Base-by-base conservation (phyloP, 2,329 filamentous ascomycete species). In the Ampelomyces quisqualis region DNA sequence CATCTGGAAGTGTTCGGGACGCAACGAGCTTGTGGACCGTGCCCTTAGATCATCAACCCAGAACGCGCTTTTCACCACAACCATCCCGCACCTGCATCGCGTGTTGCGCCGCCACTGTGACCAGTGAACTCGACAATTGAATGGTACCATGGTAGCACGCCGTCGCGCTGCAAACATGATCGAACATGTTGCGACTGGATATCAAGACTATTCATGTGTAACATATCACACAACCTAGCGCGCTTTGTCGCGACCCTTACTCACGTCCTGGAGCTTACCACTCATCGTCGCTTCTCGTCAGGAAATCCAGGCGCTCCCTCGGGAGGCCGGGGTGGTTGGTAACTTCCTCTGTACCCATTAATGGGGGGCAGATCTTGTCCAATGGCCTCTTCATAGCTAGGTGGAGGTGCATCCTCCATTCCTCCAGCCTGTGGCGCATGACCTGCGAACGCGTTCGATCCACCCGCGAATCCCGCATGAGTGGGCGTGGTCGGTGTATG, bases 331-430 rank as follows among this genome's bases (percentile, higher is more conserved):
- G 73, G 73, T 13, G 72, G 72, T 40, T 64, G 69, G 63, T 86
- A 90, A 10, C 81, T 82, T 19, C 84, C 81, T 56, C 90, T 76
- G 18, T 84, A 73, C 46, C 83, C 86, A 62, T 88, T 80, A 40
- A 89, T 80, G 1, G 88, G 87, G 23, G 80, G 84, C 47, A 93
- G 70, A 43, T 84, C 80, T 51, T 88, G 84, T 5, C 89, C 90
- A 70, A 96, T 84, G 9, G 89, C 90, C 68, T 96, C 90, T 69
- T 95, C 90, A 62, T 97, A 97, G 59, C 88, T 95, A 6, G 90
- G 90, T 13, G 91, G n/a, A n/a, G n/a, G 90, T n/a, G 89, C 88
- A 40, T 93, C 89, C 21, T 88, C 84, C 50, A 79, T 74, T 2
- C 38, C 36, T 28, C 28, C 38, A 15, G 30, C 17, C 14, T 26